Conservation (phyloP, 1,284 basidiomycete species). For the Wallemia mellicola region DNA sequence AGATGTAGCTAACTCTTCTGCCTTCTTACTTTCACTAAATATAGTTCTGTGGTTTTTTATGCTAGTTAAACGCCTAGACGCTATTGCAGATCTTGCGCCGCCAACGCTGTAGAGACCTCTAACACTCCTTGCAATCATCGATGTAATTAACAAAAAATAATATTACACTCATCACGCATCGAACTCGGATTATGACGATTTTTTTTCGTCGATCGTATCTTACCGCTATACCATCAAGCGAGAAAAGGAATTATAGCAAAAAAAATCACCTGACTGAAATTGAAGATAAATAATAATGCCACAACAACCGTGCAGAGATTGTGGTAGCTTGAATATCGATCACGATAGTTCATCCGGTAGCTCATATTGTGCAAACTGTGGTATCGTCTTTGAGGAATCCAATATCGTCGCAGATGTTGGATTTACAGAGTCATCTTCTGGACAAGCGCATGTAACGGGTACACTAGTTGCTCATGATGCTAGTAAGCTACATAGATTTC, state of each 20-base stretch:
- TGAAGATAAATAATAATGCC: neutral
- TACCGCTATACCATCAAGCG: neutral
- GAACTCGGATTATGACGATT: too few species aligned
- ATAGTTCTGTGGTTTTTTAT: neutral
- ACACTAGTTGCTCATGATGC: conserved; percentile 74
- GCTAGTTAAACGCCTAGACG: too few species aligned
- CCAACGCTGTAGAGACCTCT: neutral
- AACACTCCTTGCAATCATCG: neutral
- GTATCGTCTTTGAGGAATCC: conserved; percentile 73
- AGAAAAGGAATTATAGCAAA: neutral
- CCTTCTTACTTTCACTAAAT: neutral
- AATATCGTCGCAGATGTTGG: conserved; percentile 75
- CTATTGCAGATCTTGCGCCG: too few species aligned
- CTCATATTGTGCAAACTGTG: conserved; percentile 53
- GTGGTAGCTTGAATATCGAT: conserved; percentile 3
- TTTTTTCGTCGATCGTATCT: too few species aligned
- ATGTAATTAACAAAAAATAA: neutral
- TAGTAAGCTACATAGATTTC: conserved; percentile 28
- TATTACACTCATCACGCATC: neutral
- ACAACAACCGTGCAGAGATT: conserved; percentile 3
- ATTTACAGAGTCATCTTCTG: conserved; percentile 73
- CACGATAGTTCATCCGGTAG: conserved; percentile 26
- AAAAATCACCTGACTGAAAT: neutral
- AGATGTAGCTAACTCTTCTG: neutral
- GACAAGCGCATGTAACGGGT: conserved; percentile 83